Evolutionary conservation across 352 stramenopile species (phyloP), one percentile per base, ranked within the genome.

Genomic region (Globisporangium nagaii): DNA sequence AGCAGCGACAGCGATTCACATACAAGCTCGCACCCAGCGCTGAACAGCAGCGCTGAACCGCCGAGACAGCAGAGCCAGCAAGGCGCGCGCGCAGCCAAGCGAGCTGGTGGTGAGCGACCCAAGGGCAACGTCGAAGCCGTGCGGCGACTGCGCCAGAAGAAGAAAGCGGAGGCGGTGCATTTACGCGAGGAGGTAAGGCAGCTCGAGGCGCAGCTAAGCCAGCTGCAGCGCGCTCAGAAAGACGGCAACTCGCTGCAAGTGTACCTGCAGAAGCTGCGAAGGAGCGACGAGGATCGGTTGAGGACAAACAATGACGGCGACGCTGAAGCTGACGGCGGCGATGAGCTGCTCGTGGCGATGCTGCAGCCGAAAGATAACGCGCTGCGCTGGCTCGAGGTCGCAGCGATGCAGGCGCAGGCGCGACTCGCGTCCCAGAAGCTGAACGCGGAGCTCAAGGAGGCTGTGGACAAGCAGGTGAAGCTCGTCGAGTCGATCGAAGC

Each of bases 401-500:
- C 73, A 31, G 70, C 53, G 19, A 42, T 60, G 4, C 71, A 81
- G 36, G 73, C 66, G 34, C 60, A 66, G 15, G 66, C 70, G 43
- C 62, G 66, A 25, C 60, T 72, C 58, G 61, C 60, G 11, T 64
- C 71, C 0, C 63, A 78, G 35, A 52, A 67, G 42, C 65, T 78
- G 37, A 82, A 82, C 49, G 55, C 60, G 17, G 65, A 69, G 27
- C 64, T 82, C 13, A 76, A 76, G 25, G 60, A 60, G 12, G 65
- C 68, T 10, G 31, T 82, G 20, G 53, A 66, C 39, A 53, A 63
- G 12, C 69, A 82, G 54, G 68, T 79, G 43, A 66, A 73, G 46
- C 48, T 79, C 42, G 52, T 59, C 27, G 68, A 77, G 47, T 68
- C 59, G 13, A 60, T 80, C 10, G 71, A 80, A 36, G 58, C 66